Conservation (phyloP, 352 stramenopile species). For the Pythium guiyangense region DNA sequence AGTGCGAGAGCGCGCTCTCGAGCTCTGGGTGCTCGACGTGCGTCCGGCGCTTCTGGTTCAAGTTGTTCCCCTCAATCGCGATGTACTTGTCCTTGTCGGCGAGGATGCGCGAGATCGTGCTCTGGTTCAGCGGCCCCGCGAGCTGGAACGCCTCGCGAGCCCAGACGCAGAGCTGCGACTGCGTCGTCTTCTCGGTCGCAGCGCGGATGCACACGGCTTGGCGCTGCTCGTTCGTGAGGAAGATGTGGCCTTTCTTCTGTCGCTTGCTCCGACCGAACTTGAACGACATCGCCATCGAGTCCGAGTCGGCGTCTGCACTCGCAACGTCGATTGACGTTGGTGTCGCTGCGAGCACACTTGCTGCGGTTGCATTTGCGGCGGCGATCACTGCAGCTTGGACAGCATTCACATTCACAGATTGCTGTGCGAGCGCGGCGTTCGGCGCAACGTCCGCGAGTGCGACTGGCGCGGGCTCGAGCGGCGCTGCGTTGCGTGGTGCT, state of each 20-base stretch:
- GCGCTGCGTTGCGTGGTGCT: neutral
- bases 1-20: constrained; percentile 21
- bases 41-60: constrained; percentile 18
- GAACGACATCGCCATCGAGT: neutral
- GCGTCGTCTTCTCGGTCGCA: constrained; percentile 15
- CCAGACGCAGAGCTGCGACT: constrained; percentile 24
- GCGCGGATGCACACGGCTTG: constrained; percentile 17
- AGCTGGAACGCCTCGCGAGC: constrained; percentile 19
- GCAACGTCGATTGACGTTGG: neutral
- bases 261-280: constrained; percentile 1
- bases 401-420: neutral
- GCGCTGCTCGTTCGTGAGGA: constrained; percentile 24
- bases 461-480: neutral
- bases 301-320: neutral
- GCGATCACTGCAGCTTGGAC: neutral
- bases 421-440: neutral
- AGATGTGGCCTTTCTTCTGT: constrained; percentile 18
- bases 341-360: neutral
- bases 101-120: constrained; percentile 24
- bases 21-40: constrained; percentile 21
- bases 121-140: constrained; percentile 17
- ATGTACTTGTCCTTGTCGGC: constrained; percentile 21
- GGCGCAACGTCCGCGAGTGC: neutral
- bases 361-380: too few relatives aligned
- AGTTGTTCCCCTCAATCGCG: constrained; percentile 11